Conservation (phyloP, 2,329 filamentous ascomycete genomes). For the Cladosporium sp. region DNA sequence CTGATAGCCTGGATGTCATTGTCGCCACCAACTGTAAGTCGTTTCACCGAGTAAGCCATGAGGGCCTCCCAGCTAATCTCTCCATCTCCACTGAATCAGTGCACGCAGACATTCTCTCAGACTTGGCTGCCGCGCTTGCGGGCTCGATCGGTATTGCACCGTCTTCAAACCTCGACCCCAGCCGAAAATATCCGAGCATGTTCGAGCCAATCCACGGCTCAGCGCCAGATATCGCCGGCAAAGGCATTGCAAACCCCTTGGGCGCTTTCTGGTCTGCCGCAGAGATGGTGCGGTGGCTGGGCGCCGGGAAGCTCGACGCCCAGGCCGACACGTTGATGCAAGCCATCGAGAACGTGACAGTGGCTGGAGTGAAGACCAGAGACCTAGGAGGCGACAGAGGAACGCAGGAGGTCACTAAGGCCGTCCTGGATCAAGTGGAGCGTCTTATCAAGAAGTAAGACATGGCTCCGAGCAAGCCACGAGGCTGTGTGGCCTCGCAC, state of each 20-base stretch:
- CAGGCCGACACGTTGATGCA: slow-evolving; percentile 53
- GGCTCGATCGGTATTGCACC: slow-evolving; percentile 68
- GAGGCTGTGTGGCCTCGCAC: neutral
- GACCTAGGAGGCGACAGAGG: slow-evolving; percentile 54
- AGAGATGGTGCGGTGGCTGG: slow-evolving; percentile 62
- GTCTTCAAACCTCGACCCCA: slow-evolving; percentile 63
- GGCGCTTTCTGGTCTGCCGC: slow-evolving; percentile 65
- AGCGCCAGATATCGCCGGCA: slow-evolving; percentile 59
- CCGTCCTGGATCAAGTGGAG: slow-evolving; percentile 49
- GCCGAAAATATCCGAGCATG: slow-evolving; percentile 52
- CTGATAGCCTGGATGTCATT: slow-evolving; percentile 41
- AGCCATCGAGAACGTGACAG: slow-evolving; percentile 56
- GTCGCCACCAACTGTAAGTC: slow-evolving; percentile 47
- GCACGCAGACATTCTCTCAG: slow-evolving; percentile 48
- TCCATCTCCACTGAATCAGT: slow-evolving; percentile 14
- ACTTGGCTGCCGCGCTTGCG: slow-evolving; percentile 63
- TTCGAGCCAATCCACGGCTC: slow-evolving; percentile 60
- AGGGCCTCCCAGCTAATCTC: slow-evolving; percentile 8
- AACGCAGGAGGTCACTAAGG: slow-evolving; percentile 54
- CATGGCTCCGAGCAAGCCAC: neutral
- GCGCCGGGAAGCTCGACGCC: slow-evolving; percentile 41
- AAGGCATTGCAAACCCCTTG: slow-evolving; percentile 57
- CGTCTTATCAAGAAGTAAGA: slow-evolving; percentile 29
- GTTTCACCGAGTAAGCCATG: neutral
- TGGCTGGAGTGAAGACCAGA: slow-evolving; percentile 48